Base-by-base conservation (phyloP, 2,329 filamentous ascomycete genomes). In the Microdochium trichocladiopsis region DNA sequence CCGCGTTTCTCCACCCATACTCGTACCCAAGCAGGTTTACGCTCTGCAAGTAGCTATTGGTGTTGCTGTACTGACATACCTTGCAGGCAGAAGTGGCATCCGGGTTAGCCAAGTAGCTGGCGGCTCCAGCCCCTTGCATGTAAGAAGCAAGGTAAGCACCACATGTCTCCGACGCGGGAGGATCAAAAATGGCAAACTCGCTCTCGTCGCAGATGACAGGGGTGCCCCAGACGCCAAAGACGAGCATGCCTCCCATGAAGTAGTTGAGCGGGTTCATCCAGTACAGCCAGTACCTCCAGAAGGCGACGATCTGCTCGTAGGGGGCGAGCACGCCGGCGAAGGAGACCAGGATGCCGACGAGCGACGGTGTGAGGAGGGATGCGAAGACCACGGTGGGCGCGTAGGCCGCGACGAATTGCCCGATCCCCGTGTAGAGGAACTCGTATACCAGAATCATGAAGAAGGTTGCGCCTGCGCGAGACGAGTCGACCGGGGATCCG, bases 251-350 rank as follows among this genome's bases (percentile, higher is more conserved):
- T 47, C 83, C 79, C 51, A 90, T 81, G 82, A 84, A 87, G 71
- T 85, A 90, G 1, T 84, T 88, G 0, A 77, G 75, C 0, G 86
- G 86, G 63, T 86, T 88, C 58, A 84, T 66, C 62, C 79, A 87
- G 70, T 87, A 87, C 73, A 80, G 77, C 82, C 84, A 90, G 69
- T 86, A 88, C 37, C 76, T 73, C 84, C 85, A 93, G 71, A 90
- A 89, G 24, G 81, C 79, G 0, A 82, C 80, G 25, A 91, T 73
- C 55, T 76, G 70, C 1, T 68, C 59, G 66, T 88, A 91, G 0
- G 87, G 83, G 2, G 86, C 78, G 11, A 92, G 79, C 22, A 92
- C 83, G 58, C 88, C 88, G 71, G 90, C 90, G 76, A 92, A 91
- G 24, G 89, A 69, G 45, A 78, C 78, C 61, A 89, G 85, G 73